These are phyloP conservation scores for Pelargonium nanum DNA, from an alignment of 345 rosid genomes.

Conservation along the genomic window DNA sequence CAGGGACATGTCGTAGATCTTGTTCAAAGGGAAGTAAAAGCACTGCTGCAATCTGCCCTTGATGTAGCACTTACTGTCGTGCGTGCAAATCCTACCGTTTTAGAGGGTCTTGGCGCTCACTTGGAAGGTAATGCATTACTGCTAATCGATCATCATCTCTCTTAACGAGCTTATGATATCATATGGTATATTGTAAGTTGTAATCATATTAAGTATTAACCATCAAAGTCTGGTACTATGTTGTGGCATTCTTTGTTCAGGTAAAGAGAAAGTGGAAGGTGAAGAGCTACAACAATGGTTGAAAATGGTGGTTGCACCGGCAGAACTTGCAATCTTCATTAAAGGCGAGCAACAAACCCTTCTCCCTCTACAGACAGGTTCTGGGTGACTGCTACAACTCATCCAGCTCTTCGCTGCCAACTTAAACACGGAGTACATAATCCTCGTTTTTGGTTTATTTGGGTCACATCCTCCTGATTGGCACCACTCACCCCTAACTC, in stretches of 20 bases:
- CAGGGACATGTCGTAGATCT: constrained; percentile 91
- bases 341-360: constrained; percentile 47
- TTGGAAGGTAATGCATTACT: constrained; percentile 67
- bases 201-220: no score
- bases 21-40: constrained; percentile 79
- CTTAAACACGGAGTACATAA: not conserved
- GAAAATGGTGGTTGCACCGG: constrained; percentile 70
- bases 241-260: constrained; percentile 24
- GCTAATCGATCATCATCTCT: not conserved
- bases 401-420: constrained; percentile 2
- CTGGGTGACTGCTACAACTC: constrained; percentile 10
- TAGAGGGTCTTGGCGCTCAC: constrained; percentile 91
- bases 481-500: constrained; percentile 6
- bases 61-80: constrained; percentile 66
- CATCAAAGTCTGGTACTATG: no score
- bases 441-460: constrained; percentile 2
- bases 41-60: constrained; percentile 64
- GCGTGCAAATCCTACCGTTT: constrained; percentile 72
- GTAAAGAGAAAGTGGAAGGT: constrained; percentile 90
- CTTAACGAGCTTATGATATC: no score
- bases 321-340: constrained; percentile 57
- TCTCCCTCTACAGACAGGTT: constrained; percentile 37
- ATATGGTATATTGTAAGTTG: no score
- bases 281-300: constrained; percentile 83
- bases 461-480: not conserved